These are phyloP conservation scores for Echeveria elegans DNA, from an alignment of 164 flowering plant species.

Conservation along the genomic window DNA sequence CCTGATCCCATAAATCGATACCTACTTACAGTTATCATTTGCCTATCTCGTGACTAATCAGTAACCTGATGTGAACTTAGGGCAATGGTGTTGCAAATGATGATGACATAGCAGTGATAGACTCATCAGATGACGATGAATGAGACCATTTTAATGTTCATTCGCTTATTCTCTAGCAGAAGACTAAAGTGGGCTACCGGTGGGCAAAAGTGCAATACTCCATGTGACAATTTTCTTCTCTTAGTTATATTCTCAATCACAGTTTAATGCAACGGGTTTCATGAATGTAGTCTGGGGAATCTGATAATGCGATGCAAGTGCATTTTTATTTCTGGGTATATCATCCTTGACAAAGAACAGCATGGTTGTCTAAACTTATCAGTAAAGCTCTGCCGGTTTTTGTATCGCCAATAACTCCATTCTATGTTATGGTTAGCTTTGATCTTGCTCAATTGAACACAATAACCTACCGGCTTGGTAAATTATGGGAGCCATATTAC, in stretches of 20 bases:
- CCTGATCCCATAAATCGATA: neutral
- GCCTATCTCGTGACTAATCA: neutral
- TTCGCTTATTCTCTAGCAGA: neutral
- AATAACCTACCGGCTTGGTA: no score
- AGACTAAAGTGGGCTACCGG: neutral
- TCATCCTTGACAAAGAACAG: no score
- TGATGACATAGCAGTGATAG: conserved; percentile 21
- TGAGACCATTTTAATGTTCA: neutral
- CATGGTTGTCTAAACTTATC: neutral
- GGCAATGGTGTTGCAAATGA: conserved; percentile 23
- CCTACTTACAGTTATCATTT: neutral
- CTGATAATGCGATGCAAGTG: neutral
- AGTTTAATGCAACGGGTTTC: neutral
- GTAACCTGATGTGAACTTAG: conserved; percentile 20
- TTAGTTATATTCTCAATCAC: neutral
- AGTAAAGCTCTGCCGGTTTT: no score
- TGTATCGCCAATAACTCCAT: no score
- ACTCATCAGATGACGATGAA: conserved; percentile 40
- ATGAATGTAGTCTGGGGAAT: neutral
- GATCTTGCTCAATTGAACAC: no score
- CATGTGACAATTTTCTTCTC: neutral
- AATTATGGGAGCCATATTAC: no score
- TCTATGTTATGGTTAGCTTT: no score
- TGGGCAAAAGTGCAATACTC: no score
- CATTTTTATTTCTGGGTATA: neutral